Base-by-base conservation (phyloP, 371 early-diverging fungal genomes). In the Fennellomyces sp. region DNA sequence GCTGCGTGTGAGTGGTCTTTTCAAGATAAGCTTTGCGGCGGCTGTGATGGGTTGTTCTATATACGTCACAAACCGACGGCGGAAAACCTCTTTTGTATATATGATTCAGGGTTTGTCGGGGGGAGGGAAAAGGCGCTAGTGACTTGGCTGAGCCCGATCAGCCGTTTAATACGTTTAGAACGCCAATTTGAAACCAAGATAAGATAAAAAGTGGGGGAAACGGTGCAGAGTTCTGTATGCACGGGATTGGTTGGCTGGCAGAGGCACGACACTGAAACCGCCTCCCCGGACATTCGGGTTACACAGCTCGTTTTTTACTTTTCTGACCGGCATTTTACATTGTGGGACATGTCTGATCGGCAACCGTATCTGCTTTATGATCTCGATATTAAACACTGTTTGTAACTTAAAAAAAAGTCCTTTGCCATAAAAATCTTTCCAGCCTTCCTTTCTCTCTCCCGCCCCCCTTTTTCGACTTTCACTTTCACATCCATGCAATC, bases 321-420 rank as follows among this genome's bases (percentile, higher is more conserved):
- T 45, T 45, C n/a, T 45, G 21, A 45, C 41, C 45, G 45, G 21
- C 36, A 35, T 54, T 54, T 54, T 21, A 54, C 13, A 39, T 25
- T 33, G 39, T 35, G 17, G 15, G 39, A 19, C 55, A 31, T 31
- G 33, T 31, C 52, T 29, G 33, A 54, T 54, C 55, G 55, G 38
- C 39, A 54, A 54, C 55, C 39, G 27, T 36, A 54, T 54, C 55
- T 54, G 55, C 25, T 39, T n/a, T 33, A 54, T 8, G 39, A 54
- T 54, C 55, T 54, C 55, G 55, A 54, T 54, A 45, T 45, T 45
- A 45, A 45, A 45, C 45, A 21, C 45, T 45, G 45, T 45, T 45
- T 45, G 45, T 45, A 45, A 45, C 45, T 45, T 45, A 45, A 31
- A 36, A 36, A 19, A 19, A 23, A 36, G 36, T 23, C 38, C 17